Evolutionary conservation across 192 early-diverging fungal species (phyloP).

Genomic region (Mortierella alpina): DNA sequence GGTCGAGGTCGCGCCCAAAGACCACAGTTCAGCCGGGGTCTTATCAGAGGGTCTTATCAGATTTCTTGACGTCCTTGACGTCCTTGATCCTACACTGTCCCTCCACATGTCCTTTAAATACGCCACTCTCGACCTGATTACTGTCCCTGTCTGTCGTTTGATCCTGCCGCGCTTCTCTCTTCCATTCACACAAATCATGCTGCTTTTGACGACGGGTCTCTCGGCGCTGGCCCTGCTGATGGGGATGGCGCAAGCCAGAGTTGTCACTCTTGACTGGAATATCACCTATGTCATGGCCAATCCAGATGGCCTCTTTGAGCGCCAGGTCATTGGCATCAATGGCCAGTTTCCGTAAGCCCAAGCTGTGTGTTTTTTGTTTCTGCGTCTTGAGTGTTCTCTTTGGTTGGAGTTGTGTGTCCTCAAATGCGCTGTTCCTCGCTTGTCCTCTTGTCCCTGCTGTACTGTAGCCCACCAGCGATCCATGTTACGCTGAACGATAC

Average conservation of each 20-base stretch:
- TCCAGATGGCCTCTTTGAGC: conserved; percentile 72
- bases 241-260: conserved; percentile 55
- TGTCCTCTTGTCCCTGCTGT: not conserved
- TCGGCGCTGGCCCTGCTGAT: no score
- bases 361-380: not conserved
- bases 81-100: no score
- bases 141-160: no score
- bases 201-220: no score
- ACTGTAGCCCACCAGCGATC: conserved; percentile 36
- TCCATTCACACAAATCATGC: no score
- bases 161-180: no score
- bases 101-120: no score
- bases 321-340: conserved; percentile 77
- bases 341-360: conserved; percentile 69
- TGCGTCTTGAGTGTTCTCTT: not conserved
- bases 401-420: not conserved
- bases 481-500: conserved; percentile 63
- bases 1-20: no score
- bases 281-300: conserved; percentile 73
- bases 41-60: no score
- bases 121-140: no score
- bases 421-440: not conserved
- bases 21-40: no score
- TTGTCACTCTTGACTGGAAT: conserved; percentile 76
- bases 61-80: no score